These are phyloP conservation scores for Pisolithus albus DNA, from an alignment of 768 basidiomycete species.

Conservation along the genomic window DNA sequence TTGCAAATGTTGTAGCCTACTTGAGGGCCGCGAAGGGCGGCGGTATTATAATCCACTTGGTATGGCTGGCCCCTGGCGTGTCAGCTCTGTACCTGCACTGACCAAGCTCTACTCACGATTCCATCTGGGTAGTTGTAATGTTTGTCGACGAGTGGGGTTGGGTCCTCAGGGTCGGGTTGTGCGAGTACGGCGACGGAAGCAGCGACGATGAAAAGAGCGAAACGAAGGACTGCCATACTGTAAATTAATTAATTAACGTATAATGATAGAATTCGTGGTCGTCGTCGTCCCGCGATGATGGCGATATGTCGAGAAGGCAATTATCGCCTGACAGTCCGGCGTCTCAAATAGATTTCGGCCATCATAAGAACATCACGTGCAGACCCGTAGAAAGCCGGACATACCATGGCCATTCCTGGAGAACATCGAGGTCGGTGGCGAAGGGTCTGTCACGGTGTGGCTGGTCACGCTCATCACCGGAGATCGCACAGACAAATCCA, in stretches of 20 bases:
- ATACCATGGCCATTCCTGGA: slow-evolving; percentile 4
- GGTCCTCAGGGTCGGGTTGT: slow-evolving; percentile 34
- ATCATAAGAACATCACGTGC: neutral
- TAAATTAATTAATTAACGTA: neutral
- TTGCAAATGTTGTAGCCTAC: slow-evolving; percentile 64
- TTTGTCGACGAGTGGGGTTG: slow-evolving; percentile 42
- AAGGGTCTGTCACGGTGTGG: no score
- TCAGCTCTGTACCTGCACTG: neutral
- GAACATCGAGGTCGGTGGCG: neutral
- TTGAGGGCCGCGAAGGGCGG: slow-evolving; percentile 48
- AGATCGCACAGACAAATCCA: neutral
- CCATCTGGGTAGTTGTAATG: slow-evolving; percentile 37
- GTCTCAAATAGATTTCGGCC: slow-evolving; percentile 20
- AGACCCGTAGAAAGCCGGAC: no score
- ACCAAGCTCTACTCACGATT: slow-evolving; percentile 29
- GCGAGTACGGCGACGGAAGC: slow-evolving; percentile 27
- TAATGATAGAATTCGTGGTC: neutral
- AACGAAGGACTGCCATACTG: slow-evolving; percentile 29
- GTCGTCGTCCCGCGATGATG: neutral
- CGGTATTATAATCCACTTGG: slow-evolving; percentile 37
- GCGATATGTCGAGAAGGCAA: neutral
- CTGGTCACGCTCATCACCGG: no score
- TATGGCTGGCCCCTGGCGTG: slow-evolving; percentile 34
- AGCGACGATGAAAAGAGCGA: slow-evolving; percentile 27
- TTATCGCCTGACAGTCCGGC: no score